Evolutionary conservation across 345 rosid species (phyloP).

Genomic region (Hypericum perforatum): DNA sequence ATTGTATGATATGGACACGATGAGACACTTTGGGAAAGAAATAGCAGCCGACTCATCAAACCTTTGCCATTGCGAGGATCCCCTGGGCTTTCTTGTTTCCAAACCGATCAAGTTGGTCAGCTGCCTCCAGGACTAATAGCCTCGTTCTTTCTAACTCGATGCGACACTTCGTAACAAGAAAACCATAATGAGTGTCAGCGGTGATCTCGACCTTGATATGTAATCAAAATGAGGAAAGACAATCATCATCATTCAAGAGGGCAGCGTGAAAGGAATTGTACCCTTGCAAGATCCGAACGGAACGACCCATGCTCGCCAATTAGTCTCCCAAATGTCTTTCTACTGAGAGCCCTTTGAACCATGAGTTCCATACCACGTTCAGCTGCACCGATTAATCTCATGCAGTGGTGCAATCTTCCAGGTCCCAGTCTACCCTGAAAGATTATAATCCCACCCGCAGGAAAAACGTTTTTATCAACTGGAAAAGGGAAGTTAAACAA

Average conservation of each 20-base stretch:
- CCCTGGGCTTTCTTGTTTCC: conserved; percentile 87
- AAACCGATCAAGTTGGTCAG: conserved; percentile 77
- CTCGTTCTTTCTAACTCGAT: conserved; percentile 76
- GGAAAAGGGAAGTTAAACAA: neutral
- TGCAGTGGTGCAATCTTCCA: conserved; percentile 96
- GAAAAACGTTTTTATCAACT: neutral
- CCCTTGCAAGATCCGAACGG: conserved; percentile 83
- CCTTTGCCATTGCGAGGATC: conserved; percentile 93
- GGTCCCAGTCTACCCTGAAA: conserved; percentile 96
- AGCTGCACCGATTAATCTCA: conserved; percentile 93
- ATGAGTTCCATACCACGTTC: conserved; percentile 97
- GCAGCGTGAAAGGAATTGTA: conserved; percentile 11
- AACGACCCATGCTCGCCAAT: conserved; percentile 89
- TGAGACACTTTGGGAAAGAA: neutral
- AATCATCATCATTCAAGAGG: no score
- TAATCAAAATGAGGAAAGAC: no score
- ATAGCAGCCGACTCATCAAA: conserved; percentile 9
- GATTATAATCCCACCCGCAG: conserved; percentile 8
- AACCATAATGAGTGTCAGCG: no score
- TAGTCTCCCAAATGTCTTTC: conserved; percentile 73
- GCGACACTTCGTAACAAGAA: conserved; percentile 39
- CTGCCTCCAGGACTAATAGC: conserved; percentile 81
- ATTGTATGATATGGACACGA: neutral
- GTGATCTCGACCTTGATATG: no score
- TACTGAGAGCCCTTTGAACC: conserved; percentile 72